Percentiles rank a stretch among this genome's conserved stretches.
phyloP scores from a whole-genome alignment of 148 eudicot genomes.

The Hydrangea macrophylla region DNA sequence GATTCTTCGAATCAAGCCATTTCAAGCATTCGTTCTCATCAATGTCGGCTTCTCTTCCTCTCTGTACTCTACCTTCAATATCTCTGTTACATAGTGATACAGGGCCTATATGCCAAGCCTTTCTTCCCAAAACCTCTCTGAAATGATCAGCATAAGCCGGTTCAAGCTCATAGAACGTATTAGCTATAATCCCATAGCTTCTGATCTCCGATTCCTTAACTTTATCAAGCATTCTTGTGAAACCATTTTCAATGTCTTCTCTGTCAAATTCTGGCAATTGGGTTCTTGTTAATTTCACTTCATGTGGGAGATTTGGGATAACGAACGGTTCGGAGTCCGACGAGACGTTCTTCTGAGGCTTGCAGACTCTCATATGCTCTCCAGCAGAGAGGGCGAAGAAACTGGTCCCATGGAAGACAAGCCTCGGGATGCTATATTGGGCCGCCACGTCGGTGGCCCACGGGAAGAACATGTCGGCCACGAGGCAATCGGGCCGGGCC shows the following conservation, averaged over 20 bases:
- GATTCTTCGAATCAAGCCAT: slow-evolving; percentile 30
- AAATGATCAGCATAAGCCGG: slow-evolving; percentile 23
- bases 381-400: slow-evolving; percentile 13
- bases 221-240: not conserved
- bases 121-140: slow-evolving; percentile 14
- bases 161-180: slow-evolving; percentile 34
- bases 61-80: not conserved
- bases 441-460: slow-evolving; percentile 31
- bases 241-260: not conserved
- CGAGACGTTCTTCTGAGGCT: slow-evolving; percentile 10
- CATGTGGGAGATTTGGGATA: slow-evolving; percentile 24
- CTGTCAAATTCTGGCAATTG: not conserved
- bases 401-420: slow-evolving; percentile 21
- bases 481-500: slow-evolving; percentile 16
- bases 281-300: not conserved
- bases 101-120: slow-evolving; percentile 22
- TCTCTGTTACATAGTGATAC: slow-evolving; percentile 13
- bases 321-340: slow-evolving; percentile 17
- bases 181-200: slow-evolving; percentile 19
- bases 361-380: slow-evolving; percentile 5
- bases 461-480: slow-evolving; percentile 32
- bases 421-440: slow-evolving; percentile 21
- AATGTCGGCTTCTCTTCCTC: slow-evolving; percentile 17
- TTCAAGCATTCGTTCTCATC: slow-evolving; percentile 18
- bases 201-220: slow-evolving; percentile 8